Evolutionary conservation across 805 yeast genomes (phyloP), one percentile per base, ranked within the genome.

Genomic region (Metschnikowia proteae): DNA sequence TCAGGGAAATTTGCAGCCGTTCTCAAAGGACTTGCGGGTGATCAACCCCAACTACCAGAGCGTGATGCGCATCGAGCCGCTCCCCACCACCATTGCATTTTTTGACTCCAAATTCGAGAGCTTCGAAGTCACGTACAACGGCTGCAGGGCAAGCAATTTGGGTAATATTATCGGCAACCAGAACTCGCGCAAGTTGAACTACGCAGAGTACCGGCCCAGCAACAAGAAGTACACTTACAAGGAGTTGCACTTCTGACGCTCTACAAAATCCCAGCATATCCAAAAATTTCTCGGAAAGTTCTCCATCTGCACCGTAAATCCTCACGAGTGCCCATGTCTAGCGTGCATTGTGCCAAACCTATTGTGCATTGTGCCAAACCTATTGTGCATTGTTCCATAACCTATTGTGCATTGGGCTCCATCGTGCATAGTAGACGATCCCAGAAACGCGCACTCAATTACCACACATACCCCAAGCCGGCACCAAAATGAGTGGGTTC

Each of bases 1-100:
- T 60, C 99, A 94, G 66, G 94, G 94, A 0, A 86, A 82, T 60
- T 64, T 94, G 40, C 86, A 94, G 30, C 99, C 99, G 9, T 89
- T 91, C 60, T 68, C 82, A 2, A 65, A 72, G 17, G 66, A 73
- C 23, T 67, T 80, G 27, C 77, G 88, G 51, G 86, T 95, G 0
- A 73, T 88, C 1, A 70, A 80, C 22, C 80, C 95, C 72, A 83
- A 82, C 50, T 78, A 79, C 58, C 96, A 88, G 61, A 82, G 83
- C 55, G 69, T 81, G 4, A 70, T 92, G 52, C 74, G 84, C 23
- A 63, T 94, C 45, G 79, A 84, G 39, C 98, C 97, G 1, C 68
- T 90, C 38, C 99, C 99, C 0, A 78, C 83, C 4, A 72, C 65
- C 5, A 64, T 60, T 31, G 68, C 89, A 0, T 54, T 92, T n/a